Conservation (phyloP, 208 protist genomes). For the Leishmania martiniquensis region DNA sequence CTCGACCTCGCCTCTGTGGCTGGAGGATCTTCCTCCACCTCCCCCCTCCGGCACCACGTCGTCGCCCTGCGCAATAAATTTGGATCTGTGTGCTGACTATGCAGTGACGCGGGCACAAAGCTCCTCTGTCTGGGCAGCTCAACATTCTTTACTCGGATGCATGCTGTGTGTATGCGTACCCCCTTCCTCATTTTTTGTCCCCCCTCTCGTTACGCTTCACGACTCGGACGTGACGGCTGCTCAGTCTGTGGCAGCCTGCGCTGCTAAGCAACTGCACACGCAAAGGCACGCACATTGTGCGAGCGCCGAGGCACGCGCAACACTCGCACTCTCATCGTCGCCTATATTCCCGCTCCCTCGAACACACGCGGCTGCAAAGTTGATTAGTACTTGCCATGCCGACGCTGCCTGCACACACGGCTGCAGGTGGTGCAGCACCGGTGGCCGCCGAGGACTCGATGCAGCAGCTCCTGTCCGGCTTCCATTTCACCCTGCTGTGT, state of each 20-base stretch:
- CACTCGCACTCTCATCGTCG: not conserved
- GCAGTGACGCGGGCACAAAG: not conserved
- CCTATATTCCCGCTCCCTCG: not conserved
- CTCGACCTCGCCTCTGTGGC: not conserved
- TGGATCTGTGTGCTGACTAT: not conserved
- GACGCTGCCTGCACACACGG: not conserved
- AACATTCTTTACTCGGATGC: not conserved
- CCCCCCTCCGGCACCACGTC: not conserved
- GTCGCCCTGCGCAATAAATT: not conserved
- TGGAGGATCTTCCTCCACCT: not conserved
- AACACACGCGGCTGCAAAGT: not conserved
- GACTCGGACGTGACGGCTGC: not conserved
- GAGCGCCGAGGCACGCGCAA: not conserved
- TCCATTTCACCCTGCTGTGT: constrained; percentile 54
- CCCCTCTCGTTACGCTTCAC: not conserved
- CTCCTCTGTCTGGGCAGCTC: not conserved
- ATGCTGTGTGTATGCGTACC: not conserved
- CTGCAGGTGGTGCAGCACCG: not conserved
- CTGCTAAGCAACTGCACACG: not conserved
- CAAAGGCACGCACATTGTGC: not conserved
- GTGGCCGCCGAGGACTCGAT: not conserved
- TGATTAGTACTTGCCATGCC: not conserved
- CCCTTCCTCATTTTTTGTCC: not conserved
- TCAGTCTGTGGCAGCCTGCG: not conserved
- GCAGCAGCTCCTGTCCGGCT: constrained; percentile 48